Conservation (phyloP, 768 basidiomycete genomes). For the Lentinus brumalis region DNA sequence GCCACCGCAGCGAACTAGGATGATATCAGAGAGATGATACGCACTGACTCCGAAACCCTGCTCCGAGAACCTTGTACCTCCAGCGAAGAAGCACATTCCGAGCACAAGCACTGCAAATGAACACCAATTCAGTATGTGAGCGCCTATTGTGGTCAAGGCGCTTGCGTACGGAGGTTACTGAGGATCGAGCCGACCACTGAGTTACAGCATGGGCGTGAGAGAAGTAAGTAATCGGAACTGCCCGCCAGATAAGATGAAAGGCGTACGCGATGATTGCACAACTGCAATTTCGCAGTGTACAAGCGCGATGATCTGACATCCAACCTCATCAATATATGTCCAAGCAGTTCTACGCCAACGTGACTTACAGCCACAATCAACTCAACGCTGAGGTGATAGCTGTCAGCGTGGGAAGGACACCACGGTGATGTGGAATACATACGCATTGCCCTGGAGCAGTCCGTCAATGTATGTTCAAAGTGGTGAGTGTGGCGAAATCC, state of each 20-base stretch:
- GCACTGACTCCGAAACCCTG: slow-evolving; percentile 77
- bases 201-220: neutral
- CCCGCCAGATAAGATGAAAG: neutral
- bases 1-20: neutral
- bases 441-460: slow-evolving; percentile 32
- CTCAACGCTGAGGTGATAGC: slow-evolving; percentile 36
- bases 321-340: slow-evolving; percentile 15
- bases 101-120: slow-evolving; percentile 50
- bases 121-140: neutral
- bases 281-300: slow-evolving; percentile 45
- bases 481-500: slow-evolving; percentile 11
- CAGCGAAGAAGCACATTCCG: slow-evolving; percentile 91
- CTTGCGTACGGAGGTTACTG: slow-evolving; percentile 44
- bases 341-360: neutral
- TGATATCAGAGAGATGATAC: slow-evolving; percentile 30
- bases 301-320: slow-evolving; percentile 45
- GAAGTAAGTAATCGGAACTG: neutral
- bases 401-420: neutral
- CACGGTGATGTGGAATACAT: slow-evolving; percentile 6
- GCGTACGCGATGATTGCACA: slow-evolving; percentile 48
- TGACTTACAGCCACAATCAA: slow-evolving; percentile 43
- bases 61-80: slow-evolving; percentile 75
- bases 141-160: neutral
- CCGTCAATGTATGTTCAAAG: neutral
- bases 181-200: slow-evolving; percentile 49